Evolutionary conservation across 345 rosid species (phyloP).

Genomic region (Eucalyptus polybractea): DNA sequence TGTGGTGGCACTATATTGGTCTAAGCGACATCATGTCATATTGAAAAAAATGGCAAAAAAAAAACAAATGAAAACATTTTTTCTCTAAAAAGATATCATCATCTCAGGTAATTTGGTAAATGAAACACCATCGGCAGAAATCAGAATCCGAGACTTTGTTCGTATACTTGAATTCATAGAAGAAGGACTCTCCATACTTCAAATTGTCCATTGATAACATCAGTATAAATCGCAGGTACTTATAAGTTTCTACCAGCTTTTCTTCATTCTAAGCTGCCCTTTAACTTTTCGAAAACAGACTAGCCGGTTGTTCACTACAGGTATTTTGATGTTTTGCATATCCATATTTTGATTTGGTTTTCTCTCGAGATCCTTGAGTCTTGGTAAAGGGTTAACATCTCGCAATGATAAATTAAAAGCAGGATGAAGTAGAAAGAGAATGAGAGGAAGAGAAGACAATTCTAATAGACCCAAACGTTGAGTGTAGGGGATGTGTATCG

Average conservation of each 20-base stretch:
- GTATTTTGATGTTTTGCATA: background rate
- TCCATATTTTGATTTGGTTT: background rate
- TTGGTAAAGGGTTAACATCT: background rate
- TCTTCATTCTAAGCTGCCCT: background rate
- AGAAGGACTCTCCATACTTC: background rate
- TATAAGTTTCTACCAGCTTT: background rate
- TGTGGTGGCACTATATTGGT: background rate
- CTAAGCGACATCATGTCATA: background rate
- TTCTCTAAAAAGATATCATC: background rate
- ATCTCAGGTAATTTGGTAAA: background rate
- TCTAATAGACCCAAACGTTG: background rate
- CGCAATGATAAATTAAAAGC: background rate
- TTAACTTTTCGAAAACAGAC: background rate
- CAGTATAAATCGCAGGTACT: background rate
- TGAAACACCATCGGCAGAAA: background rate
- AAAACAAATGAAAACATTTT: background rate
- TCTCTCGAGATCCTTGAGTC: background rate
- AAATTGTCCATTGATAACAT: background rate
- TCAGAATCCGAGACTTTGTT: background rate
- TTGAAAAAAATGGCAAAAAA: background rate
- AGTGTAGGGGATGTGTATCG: background rate
- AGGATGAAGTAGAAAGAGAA: background rate
- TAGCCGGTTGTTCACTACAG: background rate
- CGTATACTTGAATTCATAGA: background rate
- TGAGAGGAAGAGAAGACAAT: background rate